Evolutionary conservation across 2,329 filamentous ascomycete species (phyloP).

Genomic region (Colletotrichum filicis): DNA sequence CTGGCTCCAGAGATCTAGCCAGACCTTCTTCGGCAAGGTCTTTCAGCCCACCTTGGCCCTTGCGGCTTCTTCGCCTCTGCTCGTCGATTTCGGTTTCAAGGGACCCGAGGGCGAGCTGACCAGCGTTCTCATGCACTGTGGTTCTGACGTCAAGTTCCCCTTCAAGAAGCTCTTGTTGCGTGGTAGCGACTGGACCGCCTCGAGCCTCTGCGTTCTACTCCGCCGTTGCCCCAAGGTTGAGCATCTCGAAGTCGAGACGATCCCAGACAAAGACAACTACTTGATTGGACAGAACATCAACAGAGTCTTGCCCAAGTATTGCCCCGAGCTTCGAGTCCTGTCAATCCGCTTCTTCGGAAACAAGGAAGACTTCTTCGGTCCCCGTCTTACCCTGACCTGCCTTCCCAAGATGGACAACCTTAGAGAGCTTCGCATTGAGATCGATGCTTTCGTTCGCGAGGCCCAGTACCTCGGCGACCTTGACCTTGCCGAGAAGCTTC

Average conservation of each 20-base stretch:
- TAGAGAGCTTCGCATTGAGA: conserved; percentile 17
- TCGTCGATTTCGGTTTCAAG: neutral
- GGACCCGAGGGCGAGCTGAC: neutral
- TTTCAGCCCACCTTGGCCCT: conserved; percentile 1
- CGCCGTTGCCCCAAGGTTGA: conserved; percentile 12
- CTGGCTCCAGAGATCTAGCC: neutral
- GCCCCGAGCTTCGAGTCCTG: conserved; percentile 5
- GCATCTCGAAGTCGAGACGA: neutral
- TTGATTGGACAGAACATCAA: neutral
- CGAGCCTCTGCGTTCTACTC: conserved; percentile 12
- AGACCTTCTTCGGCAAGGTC: neutral
- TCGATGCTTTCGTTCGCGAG: conserved; percentile 5
- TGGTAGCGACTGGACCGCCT: neutral
- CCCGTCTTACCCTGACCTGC: neutral
- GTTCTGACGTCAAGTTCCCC: neutral
- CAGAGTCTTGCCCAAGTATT: conserved; percentile 7
- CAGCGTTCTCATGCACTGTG: neutral
- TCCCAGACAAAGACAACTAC: neutral
- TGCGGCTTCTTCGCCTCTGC: neutral
- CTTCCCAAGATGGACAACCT: conserved; percentile 15
- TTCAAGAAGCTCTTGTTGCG: neutral
- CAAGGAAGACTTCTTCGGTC: neutral
- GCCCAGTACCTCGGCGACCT: neutral
- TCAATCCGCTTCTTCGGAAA: neutral
- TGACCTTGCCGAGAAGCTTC: neutral